These are phyloP conservation scores for Linaria vulgaris DNA, from an alignment of 257 asterid genomes.

Conservation along the genomic window DNA sequence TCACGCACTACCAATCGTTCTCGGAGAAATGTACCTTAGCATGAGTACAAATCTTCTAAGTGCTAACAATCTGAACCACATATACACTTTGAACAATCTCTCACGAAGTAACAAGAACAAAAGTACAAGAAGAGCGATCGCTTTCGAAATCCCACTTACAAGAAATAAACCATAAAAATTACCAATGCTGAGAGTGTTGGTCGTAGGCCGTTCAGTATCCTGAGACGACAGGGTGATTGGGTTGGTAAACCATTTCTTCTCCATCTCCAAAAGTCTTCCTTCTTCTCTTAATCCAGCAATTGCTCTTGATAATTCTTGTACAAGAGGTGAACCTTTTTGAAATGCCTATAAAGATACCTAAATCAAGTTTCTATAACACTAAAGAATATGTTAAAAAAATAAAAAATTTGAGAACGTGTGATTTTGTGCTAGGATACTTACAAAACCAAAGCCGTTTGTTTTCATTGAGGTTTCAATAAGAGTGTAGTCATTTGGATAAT, in stretches of 20 bases:
- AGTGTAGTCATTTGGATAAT: no score
- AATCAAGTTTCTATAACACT: no score
- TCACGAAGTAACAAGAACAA: neutral
- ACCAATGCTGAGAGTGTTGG: slow-evolving; percentile 6
- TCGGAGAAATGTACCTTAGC: no score
- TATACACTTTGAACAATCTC: no score
- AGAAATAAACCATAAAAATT: slow-evolving; percentile 31
- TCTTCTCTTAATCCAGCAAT: slow-evolving; percentile 31
- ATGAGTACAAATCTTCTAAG: no score
- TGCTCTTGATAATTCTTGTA: slow-evolving; percentile 31
- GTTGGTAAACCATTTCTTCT: slow-evolving; percentile 29
- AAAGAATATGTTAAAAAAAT: no score
- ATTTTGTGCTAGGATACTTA: no score
- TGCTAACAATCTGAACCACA: no score
- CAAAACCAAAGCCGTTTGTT: slow-evolving; percentile 37
- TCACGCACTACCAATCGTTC: no score
- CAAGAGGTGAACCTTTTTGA: slow-evolving; percentile 34
- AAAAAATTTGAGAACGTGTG: no score
- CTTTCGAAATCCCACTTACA: slow-evolving; percentile 16
- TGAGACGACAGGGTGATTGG: neutral
- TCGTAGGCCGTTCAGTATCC: neutral
- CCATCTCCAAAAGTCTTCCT: no score
- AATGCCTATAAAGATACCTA: no score
- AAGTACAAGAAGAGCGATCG: slow-evolving; percentile 6
- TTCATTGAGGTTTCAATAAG: slow-evolving; percentile 25